Conservation (phyloP, 2,329 filamentous ascomycete species). For the Alternaria novae-zelandiae region DNA sequence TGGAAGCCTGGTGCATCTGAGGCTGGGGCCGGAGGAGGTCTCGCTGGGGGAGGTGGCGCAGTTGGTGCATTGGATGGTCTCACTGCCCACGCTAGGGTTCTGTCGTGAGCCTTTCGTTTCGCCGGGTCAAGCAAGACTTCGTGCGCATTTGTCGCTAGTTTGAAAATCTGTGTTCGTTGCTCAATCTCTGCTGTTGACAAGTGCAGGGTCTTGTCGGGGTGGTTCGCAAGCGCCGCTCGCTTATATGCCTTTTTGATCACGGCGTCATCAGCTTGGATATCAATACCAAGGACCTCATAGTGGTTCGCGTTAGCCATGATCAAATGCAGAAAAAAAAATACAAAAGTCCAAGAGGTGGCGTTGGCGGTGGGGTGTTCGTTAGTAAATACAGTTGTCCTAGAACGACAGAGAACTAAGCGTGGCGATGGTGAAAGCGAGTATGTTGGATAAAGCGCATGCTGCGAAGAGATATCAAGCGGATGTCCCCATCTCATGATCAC, state of each 20-base stretch:
- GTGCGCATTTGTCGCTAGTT: slow-evolving; percentile 1
- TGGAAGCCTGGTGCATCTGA: background rate
- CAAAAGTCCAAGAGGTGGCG: background rate
- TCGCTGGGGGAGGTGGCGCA: background rate
- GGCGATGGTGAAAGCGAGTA: background rate
- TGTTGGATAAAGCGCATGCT: background rate
- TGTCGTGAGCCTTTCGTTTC: background rate
- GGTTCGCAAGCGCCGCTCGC: background rate
- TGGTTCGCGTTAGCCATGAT: slow-evolving; percentile 1
- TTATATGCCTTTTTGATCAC: slow-evolving; percentile 8
- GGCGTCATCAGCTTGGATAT: background rate
- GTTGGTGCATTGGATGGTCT: background rate
- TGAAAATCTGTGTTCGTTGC: background rate
- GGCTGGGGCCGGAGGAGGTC: background rate
- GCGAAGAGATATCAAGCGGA: background rate
- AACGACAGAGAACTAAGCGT: background rate
- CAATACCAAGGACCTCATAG: slow-evolving; percentile 6
- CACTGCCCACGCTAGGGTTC: background rate
- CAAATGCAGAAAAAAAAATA: background rate
- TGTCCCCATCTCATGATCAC: background rate
- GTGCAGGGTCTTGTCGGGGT: slow-evolving; percentile 14
- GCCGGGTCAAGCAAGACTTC: background rate
- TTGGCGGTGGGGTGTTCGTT: background rate
- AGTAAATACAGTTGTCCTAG: background rate
- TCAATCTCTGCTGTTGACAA: background rate